Evolutionary conservation across 2,329 filamentous ascomycete species (phyloP).

Genomic region (Trichoderma breve): DNA sequence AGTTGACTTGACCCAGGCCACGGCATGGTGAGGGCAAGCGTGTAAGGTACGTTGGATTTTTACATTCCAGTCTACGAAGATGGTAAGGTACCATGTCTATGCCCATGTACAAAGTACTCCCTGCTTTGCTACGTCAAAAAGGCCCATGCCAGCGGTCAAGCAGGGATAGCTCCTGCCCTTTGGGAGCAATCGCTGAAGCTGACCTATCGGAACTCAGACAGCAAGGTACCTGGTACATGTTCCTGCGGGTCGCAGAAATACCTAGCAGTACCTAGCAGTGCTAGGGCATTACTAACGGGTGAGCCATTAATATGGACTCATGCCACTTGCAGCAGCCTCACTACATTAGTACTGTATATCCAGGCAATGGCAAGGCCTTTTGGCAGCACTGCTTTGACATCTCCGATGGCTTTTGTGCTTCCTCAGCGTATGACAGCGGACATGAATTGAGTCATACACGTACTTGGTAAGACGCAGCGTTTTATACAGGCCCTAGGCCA

Average conservation of each 20-base stretch:
- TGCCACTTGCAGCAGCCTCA: slow-evolving; percentile 13
- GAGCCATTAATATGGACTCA: slow-evolving; percentile 14
- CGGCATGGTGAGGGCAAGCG: neutral
- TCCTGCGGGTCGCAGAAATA: neutral
- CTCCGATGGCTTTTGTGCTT: neutral
- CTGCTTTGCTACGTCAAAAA: slow-evolving; percentile 8
- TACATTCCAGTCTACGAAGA: neutral
- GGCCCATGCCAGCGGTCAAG: neutral
- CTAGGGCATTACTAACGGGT: neutral
- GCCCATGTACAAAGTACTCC: neutral
- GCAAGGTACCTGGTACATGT: neutral
- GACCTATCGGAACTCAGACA: slow-evolving; percentile 7
- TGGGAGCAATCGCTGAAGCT: slow-evolving; percentile 1
- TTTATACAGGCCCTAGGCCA: neutral
- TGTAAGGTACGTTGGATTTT: neutral
- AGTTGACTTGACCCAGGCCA: neutral
- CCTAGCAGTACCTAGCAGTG: neutral
- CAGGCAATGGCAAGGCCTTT: neutral
- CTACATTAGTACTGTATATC: no score
- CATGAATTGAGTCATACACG: neutral
- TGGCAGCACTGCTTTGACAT: slow-evolving; percentile 1
- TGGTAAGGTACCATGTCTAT: neutral
- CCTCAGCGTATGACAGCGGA: neutral
- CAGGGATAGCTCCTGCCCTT: slow-evolving; percentile 12
- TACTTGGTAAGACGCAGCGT: neutral